Base-by-base conservation (phyloP, 148 eudicot species). In the Amaranthus cruentus region DNA sequence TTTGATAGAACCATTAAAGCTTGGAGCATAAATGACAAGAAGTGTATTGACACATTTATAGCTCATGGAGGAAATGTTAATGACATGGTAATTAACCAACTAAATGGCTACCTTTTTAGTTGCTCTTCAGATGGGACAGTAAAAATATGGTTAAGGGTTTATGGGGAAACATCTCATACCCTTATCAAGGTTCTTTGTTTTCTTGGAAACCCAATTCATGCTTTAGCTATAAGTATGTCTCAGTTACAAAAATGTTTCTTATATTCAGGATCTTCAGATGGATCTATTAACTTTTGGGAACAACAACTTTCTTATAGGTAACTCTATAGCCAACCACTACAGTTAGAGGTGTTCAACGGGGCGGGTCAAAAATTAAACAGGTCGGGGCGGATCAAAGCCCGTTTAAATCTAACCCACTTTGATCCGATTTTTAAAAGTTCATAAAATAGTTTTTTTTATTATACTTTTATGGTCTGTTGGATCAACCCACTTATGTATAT, bases 241-340 rank as follows among this genome's bases (percentile, higher is more conserved):
- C 61, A 43, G 0, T 14, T 64, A 2, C 55, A 43, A 21, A 72
- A 78, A 10, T 79, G 77, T 50, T 77, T 86, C 58, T 83, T 89
- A 61, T 89, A 89, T 71, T 85, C 95, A 0, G 95, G 91, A 6
- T 87, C 87, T 1, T 87, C 91, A 0, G 91, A 89, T 21, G 95
- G 91, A 43, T 81, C 78, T 3, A 87, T 83, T 42, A 89, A 86
- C 68, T 80, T 84, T 15, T 89, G 91, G 84, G 89, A 83, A 69
- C 84, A 88, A 79, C 86, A 89, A 47, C 60, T 64, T 70, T 84
- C 95, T 0, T 78, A 88, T 15, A 80, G 95, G 38, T 28, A 28
- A 28, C 38, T 28, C 38, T 28, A 28, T 28, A 28, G 38, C 38
- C 38, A 28, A 28, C 38, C 38, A 28, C 38, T 28, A 28, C 38